Evolutionary conservation across 495 filamentous ascomycete species (phyloP).

Genomic region (Aspergillus asperescens): DNA sequence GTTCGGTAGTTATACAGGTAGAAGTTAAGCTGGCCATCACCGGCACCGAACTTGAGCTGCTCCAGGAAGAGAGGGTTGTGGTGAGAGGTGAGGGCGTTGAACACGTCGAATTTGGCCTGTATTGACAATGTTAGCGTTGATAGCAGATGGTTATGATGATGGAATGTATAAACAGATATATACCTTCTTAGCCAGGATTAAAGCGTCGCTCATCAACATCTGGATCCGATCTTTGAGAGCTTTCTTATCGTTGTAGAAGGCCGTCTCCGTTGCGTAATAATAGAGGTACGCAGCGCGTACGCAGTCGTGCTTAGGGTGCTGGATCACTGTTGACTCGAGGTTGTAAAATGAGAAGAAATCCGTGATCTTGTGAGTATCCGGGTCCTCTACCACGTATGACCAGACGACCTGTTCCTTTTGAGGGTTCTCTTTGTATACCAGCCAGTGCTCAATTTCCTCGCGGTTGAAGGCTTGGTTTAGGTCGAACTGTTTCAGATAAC

Average conservation of each 20-base stretch:
- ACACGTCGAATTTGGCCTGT: conserved; percentile 81
- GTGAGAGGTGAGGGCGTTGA: conserved; percentile 88
- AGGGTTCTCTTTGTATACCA: conserved; percentile 57
- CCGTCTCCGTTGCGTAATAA: conserved; percentile 88
- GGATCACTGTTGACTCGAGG: conserved; percentile 87
- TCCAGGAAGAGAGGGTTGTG: conserved; percentile 92
- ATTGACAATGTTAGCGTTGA: conserved; percentile 8
- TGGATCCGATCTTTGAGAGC: conserved; percentile 69
- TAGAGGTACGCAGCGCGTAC: conserved; percentile 90
- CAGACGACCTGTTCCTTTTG: conserved; percentile 77
- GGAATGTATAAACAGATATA: too few relatives aligned
- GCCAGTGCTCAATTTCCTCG: conserved; percentile 83
- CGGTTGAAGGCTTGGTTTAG: conserved; percentile 75
- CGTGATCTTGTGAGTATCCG: conserved; percentile 71
- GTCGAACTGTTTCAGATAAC: conserved; percentile 74
- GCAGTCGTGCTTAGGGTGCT: conserved; percentile 64
- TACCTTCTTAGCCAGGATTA: conserved; percentile 81
- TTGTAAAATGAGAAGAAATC: conserved; percentile 96
- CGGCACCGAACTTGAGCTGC: conserved; percentile 86
- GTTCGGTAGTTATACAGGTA: conserved; percentile 97
- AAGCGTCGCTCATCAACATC: conserved; percentile 70
- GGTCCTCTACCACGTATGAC: conserved; percentile 84
- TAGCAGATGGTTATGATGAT: too few relatives aligned
- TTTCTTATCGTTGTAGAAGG: conserved; percentile 54
- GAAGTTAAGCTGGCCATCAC: conserved; percentile 90